Evolutionary conservation across 2,329 filamentous ascomycete species (phyloP).

Genomic region (Paracamarosporium sp.): DNA sequence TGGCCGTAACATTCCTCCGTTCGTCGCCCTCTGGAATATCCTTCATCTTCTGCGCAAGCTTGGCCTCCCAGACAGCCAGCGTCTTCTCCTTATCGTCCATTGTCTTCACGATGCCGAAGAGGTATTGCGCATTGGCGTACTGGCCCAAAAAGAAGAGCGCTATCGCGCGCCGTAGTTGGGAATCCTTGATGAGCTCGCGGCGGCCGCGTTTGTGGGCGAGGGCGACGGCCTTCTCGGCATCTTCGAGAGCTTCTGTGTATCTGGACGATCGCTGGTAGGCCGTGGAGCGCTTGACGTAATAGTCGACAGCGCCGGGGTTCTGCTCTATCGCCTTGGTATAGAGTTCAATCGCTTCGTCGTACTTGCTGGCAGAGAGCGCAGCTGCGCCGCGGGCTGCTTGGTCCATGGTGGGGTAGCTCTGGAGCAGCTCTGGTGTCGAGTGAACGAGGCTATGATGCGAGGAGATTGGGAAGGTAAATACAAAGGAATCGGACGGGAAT

Average conservation of each 20-base stretch:
- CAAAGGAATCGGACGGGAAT: not conserved
- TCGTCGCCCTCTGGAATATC: slow-evolving; percentile 58
- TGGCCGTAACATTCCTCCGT: slow-evolving; percentile 38
- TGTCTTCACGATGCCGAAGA: slow-evolving; percentile 66
- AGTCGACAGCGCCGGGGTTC: slow-evolving; percentile 71
- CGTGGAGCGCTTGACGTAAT: slow-evolving; percentile 82
- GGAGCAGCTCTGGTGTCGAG: not conserved
- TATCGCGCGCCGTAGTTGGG: slow-evolving; percentile 81
- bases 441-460: no score
- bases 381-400: slow-evolving; percentile 63
- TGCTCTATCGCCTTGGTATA: slow-evolving; percentile 72
- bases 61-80: slow-evolving; percentile 65
- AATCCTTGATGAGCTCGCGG: slow-evolving; percentile 77
- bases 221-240: slow-evolving; percentile 60
- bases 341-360: slow-evolving; percentile 68
- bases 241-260: slow-evolving; percentile 56
- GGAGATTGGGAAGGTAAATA: not conserved
- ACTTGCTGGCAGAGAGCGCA: slow-evolving; percentile 69
- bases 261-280: slow-evolving; percentile 71
- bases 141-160: slow-evolving; percentile 72
- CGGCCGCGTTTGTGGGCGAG: slow-evolving; percentile 76
- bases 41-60: slow-evolving; percentile 60
- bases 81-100: slow-evolving; percentile 60
- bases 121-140: slow-evolving; percentile 76
- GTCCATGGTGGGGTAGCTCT: slow-evolving; percentile 53